phyloP scores from a whole-genome alignment of 2,329 filamentous ascomycete species.

The Zarea fungicola region DNA sequence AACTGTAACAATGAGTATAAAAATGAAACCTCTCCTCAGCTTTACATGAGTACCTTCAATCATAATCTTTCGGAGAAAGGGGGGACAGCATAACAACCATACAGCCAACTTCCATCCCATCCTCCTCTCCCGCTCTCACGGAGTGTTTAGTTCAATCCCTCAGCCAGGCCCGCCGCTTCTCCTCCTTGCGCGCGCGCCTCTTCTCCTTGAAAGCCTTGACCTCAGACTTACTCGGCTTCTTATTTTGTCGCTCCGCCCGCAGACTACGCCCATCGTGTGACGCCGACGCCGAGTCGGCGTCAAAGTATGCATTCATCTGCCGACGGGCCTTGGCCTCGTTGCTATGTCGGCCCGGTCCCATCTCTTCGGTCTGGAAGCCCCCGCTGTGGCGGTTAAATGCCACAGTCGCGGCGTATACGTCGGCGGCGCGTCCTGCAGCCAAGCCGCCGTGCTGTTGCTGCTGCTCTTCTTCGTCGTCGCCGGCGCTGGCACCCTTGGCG shows the following conservation, averaged over 20 bases:
- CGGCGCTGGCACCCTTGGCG: conserved; percentile 53
- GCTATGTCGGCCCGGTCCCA: conserved; percentile 69
- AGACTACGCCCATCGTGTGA: conserved; percentile 84
- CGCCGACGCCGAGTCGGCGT: conserved; percentile 91
- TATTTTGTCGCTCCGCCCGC: conserved; percentile 81
- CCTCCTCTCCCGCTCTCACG: background rate
- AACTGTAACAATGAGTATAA: too few species aligned
- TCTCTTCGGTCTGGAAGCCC: conserved; percentile 64
- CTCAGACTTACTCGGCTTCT: conserved; percentile 80
- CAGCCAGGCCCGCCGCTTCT: conserved; percentile 89
- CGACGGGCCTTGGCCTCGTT: conserved; percentile 82
- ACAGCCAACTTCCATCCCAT: too few species aligned
- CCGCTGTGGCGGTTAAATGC: conserved; percentile 92
- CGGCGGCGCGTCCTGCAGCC: conserved; percentile 33
- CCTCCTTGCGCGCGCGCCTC: conserved; percentile 81
- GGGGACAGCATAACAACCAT: background rate
- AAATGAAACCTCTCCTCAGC: background rate
- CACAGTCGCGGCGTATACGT: conserved; percentile 61
- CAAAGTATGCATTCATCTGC: conserved; percentile 93
- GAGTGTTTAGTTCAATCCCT: conserved; percentile 64
- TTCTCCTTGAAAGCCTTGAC: conserved; percentile 90
- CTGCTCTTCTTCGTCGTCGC: conserved; percentile 24
- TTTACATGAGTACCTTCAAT: background rate
- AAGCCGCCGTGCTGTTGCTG: conserved; percentile 12
- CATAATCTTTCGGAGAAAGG: too few species aligned